Base-by-base conservation (phyloP, 805 yeast genomes). In the Candida anglica region DNA sequence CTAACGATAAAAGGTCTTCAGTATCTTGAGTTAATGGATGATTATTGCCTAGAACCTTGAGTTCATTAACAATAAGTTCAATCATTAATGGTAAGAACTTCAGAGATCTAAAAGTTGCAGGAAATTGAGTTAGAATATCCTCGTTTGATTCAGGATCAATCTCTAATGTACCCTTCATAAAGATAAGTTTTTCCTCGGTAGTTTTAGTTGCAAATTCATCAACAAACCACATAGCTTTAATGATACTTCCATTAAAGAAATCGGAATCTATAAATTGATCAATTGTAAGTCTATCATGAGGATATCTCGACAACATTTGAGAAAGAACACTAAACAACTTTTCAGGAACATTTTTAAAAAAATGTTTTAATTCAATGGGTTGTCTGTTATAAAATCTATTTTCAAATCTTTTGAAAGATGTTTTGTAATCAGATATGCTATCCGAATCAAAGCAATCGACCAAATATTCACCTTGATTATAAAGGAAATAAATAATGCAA, bases 191-290 rank as follows among this genome's bases (percentile, higher is more conserved):
- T 38, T 91, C 97, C 13, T 70, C 71, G 5, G 67, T 63, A 2
- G 80, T 62, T 45, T 84, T 81, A 0, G 95, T 84, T 7, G 88
- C 77, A 41, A 86, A 79, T 37, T 85, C 93, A 50, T 91, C 97
- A 28, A 91, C 57, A 46, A 83, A 81, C 54, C 81, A 77, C 65
- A 91, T 70, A 3, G 94, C 81, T 48, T 83, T 81, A 33, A 91
- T 77, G 32, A 88, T 63, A 33, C 91, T 86, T 42, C 87, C 89
- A 58, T 86, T 84, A 58, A 89, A 91, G 46, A 77, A 85, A 23
- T 72, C 76, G 7, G 87, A 77, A 8, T 76, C 74, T n/a, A 84
- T 71, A 40, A 93, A 74, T 31, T 78, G 81, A 45, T 79, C 75
- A 30, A 89, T 66, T 30, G 79, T 52, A 37, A 75, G 52, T 52